Evolutionary conservation across 257 asterid genomes (phyloP).

Genomic region (Solanum piurae): DNA sequence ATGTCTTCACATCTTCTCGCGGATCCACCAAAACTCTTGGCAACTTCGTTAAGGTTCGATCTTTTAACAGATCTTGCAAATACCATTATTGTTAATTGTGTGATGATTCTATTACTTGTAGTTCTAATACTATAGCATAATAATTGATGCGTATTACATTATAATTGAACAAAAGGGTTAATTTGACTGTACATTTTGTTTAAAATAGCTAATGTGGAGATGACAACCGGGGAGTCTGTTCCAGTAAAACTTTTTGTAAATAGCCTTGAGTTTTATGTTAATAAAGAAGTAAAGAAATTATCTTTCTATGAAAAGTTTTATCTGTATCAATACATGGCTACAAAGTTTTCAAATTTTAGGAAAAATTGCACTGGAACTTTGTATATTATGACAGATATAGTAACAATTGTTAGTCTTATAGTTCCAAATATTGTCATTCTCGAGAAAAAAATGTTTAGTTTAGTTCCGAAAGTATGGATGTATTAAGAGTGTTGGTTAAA

Average conservation of each 20-base stretch:
- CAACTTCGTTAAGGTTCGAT: conserved; percentile 67
- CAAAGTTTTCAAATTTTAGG: background rate
- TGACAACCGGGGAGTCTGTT: background rate
- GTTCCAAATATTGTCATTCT: background rate
- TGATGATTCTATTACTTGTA: background rate
- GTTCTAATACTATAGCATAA: background rate
- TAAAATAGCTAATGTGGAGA: background rate
- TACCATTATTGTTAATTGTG: background rate
- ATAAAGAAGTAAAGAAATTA: too few species aligned
- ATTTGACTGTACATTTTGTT: background rate
- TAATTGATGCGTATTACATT: background rate
- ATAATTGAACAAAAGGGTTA: background rate
- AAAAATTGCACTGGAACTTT: background rate
- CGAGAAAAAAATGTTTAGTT: background rate
- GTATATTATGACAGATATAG: background rate
- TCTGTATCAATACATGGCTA: background rate
- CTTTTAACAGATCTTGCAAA: background rate
- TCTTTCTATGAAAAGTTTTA: background rate
- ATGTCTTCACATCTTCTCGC: conserved; percentile 75
- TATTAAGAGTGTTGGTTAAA: background rate
- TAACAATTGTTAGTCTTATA: background rate
- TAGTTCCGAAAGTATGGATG: background rate
- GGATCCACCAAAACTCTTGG: conserved; percentile 93
- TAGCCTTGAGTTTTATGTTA: background rate
- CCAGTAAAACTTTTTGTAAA: background rate